Base-by-base conservation (phyloP, 2,329 filamentous ascomycete species). In the Fusarium nodosum region DNA sequence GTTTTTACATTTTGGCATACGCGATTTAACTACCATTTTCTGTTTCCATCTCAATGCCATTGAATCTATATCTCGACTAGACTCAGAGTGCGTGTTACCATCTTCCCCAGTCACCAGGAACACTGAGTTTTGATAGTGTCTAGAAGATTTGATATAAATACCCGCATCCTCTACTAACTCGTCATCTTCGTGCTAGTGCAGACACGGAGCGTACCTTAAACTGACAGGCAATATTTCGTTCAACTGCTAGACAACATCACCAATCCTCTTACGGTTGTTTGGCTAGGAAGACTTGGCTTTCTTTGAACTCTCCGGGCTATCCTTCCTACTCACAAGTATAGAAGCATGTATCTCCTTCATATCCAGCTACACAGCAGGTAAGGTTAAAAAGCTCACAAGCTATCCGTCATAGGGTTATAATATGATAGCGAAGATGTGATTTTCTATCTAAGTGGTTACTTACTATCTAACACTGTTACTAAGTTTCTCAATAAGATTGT, bases 101-200 rank as follows among this genome's bases (percentile, higher is more conserved):
- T 4, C 9, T 20, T 51, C 10, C 8, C 9, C 2, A 11, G 3
- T 13, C 8, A 8, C 12, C n/a, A 8, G 10, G 2, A 28, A 16
- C 12, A 5, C 2, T 6, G 16, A 1, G 2, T 39, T 4, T 8
- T 5, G 11, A 7, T 1, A 6, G 16, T 15, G n/a, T 30, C 16
- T 13, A 4, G 5, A 31, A 30, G 3, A 13, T 18, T 46, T 7
- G 10, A 13, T 5, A 7, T 18, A 3, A 7, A 20, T 30, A 8
- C 18, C 9, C 28, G 1, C 11, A 13, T 13, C 2, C 7, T 31
- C 26, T 13, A 8, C 26, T 15, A 20, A 9, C 10, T 13, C 36
- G 10, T n/a, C 3, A 13, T 12, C n/a, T n/a, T 15, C n/a, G 12
- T 39, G n/a, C 11, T 8, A 39, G 4, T 20, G 12, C n/a, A 39